Percentiles rank a stretch among this genome's conserved stretches.
phyloP scores from a whole-genome alignment of 2,329 filamentous ascomycete genomes.

The Metarhizium rileyi region DNA sequence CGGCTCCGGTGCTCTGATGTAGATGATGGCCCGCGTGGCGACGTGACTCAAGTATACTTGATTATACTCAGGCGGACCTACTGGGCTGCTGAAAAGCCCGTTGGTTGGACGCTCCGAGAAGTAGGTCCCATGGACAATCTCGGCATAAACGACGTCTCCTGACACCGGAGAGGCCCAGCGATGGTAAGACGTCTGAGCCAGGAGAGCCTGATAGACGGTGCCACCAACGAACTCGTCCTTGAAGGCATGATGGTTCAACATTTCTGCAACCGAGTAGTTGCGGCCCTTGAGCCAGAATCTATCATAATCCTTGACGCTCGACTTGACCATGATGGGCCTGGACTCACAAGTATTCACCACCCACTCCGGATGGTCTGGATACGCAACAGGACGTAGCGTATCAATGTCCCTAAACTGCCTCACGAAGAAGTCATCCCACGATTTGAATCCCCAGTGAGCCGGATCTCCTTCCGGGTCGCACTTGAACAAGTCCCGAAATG shows the following conservation, averaged over 20 bases:
- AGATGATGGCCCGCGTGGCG: constrained; percentile 56
- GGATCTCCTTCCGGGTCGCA: constrained; percentile 11
- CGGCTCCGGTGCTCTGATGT: constrained; percentile 55
- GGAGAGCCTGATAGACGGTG: constrained; percentile 58
- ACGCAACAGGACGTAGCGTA: constrained; percentile 41
- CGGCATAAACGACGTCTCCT: constrained; percentile 44
- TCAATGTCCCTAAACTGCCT: constrained; percentile 32
- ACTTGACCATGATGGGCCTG: constrained; percentile 37
- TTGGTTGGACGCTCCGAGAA: constrained; percentile 38
- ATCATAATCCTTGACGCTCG: constrained; percentile 40
- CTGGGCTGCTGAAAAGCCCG: constrained; percentile 5
- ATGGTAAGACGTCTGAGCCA: constrained; percentile 55
- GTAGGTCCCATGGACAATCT: constrained; percentile 50
- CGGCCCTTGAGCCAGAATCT: constrained; percentile 58
- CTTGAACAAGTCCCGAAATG: constrained; percentile 12
- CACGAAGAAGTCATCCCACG: constrained; percentile 58
- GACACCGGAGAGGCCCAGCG: constrained; percentile 56
- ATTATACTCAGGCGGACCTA: constrained; percentile 42
- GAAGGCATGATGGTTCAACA: constrained; percentile 42
- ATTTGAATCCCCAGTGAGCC: constrained; percentile 37
- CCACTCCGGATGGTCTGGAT: constrained; percentile 23
- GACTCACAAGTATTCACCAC: constrained; percentile 53
- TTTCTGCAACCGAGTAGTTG: constrained; percentile 50
- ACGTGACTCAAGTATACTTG: constrained; percentile 36
- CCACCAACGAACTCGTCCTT: constrained; percentile 40